Evolutionary conservation across 371 early-diverging fungal species (phyloP), one percentile per base, ranked within the genome.

Genomic region (Cokeromyces recurvatus): DNA sequence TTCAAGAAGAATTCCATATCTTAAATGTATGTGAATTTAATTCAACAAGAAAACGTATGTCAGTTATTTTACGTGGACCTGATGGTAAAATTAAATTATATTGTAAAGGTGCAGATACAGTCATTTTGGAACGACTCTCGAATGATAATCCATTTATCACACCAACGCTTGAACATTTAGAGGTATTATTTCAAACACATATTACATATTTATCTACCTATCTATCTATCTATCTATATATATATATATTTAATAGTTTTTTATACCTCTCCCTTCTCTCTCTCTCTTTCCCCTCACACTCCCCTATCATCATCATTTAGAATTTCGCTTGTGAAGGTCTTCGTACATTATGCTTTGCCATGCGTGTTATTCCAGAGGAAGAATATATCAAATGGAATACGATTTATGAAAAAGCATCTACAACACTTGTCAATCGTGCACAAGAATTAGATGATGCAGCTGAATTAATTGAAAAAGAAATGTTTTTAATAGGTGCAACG

Each of bases 41-140:
- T 65, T 91, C 91, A 42, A 94, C 94, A n/a, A 77, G 98, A 34
- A 98, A 98, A 64, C 84, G 98, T 43, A 96, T 98, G 98, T 91
- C 92, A 4, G 85, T 90, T 3, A 71, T 98, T 17, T 74, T 95
- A 11, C 81, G 91, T 11, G 77, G 79, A 32, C 90, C 94, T 1
- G 89, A 93, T 47, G 92, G 92, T 24, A 79, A 83, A 44, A 88
- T 98, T 54, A 87, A 88, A 56, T 68, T 98, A 39, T 94, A 89
- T 69, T 89, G 89, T 60, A 99, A 99, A 68, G 99, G 99, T 25
- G 97, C 98, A 9, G 99, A 99, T 68, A 91, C 95, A 0, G 95
- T 97, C 20, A 96, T 98, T 59, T 64, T 94, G 20, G 99, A 99
- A 68, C 77, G 97, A 24, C 63, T 98, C 39, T 79, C 74, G 3